Percentiles rank a stretch among this genome's conserved stretches.
These are phyloP conservation scores for Xylariaceae sp. DNA, from an alignment of 2,329 filamentous ascomycete species.

Conservation along the genomic window DNA sequence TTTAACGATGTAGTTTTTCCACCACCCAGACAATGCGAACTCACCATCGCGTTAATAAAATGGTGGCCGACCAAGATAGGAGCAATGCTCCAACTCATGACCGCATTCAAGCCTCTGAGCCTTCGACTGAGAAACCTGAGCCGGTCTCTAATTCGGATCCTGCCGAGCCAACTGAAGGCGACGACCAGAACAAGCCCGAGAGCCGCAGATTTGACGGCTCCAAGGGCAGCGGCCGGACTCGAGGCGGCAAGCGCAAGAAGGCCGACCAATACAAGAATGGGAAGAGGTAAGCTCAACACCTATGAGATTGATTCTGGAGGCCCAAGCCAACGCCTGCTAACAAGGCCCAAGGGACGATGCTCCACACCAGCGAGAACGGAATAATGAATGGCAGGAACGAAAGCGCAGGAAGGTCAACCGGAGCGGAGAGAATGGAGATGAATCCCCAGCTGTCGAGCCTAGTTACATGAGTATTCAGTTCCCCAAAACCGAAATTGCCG, in stretches of 20 bases:
- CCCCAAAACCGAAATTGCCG: constrained; percentile 79
- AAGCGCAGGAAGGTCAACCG: constrained; percentile 57
- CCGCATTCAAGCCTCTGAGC: constrained; percentile 1
- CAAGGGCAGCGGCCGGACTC: constrained; percentile 20
- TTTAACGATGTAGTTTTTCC: background rate
- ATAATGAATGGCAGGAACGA: constrained; percentile 51
- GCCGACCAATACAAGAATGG: constrained; percentile 21
- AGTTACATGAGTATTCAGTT: constrained; percentile 62
- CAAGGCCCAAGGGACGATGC: constrained; percentile 56
- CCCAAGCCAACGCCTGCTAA: constrained; percentile 37
- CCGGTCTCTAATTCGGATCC: constrained; percentile 15
- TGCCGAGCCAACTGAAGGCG: constrained; percentile 15
- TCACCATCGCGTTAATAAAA: constrained; percentile 23
- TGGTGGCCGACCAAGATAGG: constrained; percentile 26
- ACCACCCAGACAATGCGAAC: constrained; percentile 21
- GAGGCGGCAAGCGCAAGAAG: constrained; percentile 11
- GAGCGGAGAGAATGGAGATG: constrained; percentile 30
- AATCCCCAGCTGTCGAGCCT: constrained; percentile 38
- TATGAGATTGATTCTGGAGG: constrained; percentile 3
- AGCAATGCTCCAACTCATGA: constrained; percentile 8
- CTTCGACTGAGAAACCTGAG: constrained; percentile 2
- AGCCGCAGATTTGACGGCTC: constrained; percentile 23
- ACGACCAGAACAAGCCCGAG: constrained; percentile 17
- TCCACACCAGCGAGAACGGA: constrained; percentile 55
- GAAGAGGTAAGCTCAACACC: constrained; percentile 22